Evolutionary conservation across 1,284 basidiomycete genomes (phyloP).

Genomic region (Ustanciosporium gigantosporum): DNA sequence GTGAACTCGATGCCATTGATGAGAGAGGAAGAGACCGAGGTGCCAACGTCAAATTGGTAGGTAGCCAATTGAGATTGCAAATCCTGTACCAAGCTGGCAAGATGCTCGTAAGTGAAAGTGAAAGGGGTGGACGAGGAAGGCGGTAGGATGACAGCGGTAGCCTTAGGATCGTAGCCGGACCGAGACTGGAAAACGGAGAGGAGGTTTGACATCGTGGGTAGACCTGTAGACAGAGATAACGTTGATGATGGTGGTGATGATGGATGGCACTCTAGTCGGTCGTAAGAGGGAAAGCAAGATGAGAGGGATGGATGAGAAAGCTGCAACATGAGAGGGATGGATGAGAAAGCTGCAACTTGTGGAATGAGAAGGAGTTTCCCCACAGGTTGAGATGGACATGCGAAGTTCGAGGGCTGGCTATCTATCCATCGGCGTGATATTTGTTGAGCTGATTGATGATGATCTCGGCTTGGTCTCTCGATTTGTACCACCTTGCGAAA

Average conservation of each 20-base stretch:
- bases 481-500: too few species aligned
- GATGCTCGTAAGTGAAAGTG: slow-evolving; percentile 38
- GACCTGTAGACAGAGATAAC: neutral
- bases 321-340: too few species aligned
- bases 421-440: too few species aligned
- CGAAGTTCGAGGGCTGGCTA: too few species aligned
- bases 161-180: slow-evolving; percentile 26
- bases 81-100: slow-evolving; percentile 37
- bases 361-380: too few species aligned
- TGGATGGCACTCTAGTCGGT: too few species aligned
- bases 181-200: slow-evolving; percentile 34
- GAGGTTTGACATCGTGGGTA: slow-evolving; percentile 28
- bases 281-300: neutral
- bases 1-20: slow-evolving; percentile 62
- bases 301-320: neutral
- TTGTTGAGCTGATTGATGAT: too few species aligned
- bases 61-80: slow-evolving; percentile 49
- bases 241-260: too few species aligned
- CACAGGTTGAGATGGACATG: too few species aligned
- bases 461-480: too few species aligned
- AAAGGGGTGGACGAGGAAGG: slow-evolving; percentile 41
- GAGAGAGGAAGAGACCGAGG: slow-evolving; percentile 56
- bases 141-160: slow-evolving; percentile 43
- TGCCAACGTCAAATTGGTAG: slow-evolving; percentile 31
- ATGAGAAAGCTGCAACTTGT: too few species aligned